Evolutionary conservation across 805 yeast genomes (phyloP), one percentile per base, ranked within the genome.

Genomic region (Candida broadrunensis): DNA sequence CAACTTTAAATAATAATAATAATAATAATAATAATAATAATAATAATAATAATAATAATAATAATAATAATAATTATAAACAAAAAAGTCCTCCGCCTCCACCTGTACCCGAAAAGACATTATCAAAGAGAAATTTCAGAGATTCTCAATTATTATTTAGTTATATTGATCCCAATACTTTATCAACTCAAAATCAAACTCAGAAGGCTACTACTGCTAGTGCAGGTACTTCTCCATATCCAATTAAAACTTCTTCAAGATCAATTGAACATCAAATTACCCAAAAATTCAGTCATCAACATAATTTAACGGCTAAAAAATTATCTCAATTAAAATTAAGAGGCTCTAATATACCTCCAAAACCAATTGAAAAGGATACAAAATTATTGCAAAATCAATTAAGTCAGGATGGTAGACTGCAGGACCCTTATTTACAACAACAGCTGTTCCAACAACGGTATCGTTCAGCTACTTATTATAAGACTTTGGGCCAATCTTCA

Each of bases 141-240:
- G 47, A 40, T 17, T 63, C 71, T 3, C 73, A 65, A 45, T 43
- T 60, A 33, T 49, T 68, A 31, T 68, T 67, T 49, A 58, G 57
- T 34, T 67, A 67, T 46, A 55, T 61, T 21, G 58, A 51, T n/a
- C 62, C 63, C 2, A 48, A 43, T 20, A 51, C 35, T 17, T 21
- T 27, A 13, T n/a, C 24, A 11, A 6, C 42, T n/a, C 23, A 40
- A 12, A 16, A 32, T 14, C 33, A 27, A 27, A 29, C 39, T 1
- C 32, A 14, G 18, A 25, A 25, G 14, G n/a, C n/a, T 8, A n/a
- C n/a, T n/a, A 26, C 39, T 2, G 18, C 5, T 17, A 29, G 14
- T 5, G 18, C 18, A 5, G 32, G 32, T n/a, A 56, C 54, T 17
- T 58, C 54, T 18, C 61, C 61, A 4, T 58, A 58, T 39, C 52